A percentile compares a stretch with the other conserved stretches of the same genome.
Conservation (phyloP, 2,329 filamentous ascomycete species). For the Scytalidium lignicola region DNA sequence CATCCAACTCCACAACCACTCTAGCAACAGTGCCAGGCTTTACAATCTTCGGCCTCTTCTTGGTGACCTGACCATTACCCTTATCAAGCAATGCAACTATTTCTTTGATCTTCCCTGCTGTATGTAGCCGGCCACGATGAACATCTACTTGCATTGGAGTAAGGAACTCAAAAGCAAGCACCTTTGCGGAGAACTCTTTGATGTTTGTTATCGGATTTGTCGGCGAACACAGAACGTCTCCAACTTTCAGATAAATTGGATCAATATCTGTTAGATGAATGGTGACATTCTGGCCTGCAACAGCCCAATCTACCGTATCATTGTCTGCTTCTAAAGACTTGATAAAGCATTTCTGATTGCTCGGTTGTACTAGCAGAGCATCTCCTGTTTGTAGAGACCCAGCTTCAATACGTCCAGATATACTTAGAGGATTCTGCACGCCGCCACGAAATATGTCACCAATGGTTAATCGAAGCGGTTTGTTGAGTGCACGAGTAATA, state of each 20-base stretch:
- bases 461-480: slow-evolving; percentile 80
- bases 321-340: slow-evolving; percentile 76
- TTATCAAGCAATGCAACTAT: slow-evolving; percentile 76
- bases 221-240: slow-evolving; percentile 79
- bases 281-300: slow-evolving; percentile 83
- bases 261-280: slow-evolving; percentile 86
- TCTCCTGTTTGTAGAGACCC: slow-evolving; percentile 85
- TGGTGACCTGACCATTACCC: slow-evolving; percentile 64
- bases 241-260: slow-evolving; percentile 71
- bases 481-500: slow-evolving; percentile 63
- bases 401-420: slow-evolving; percentile 80
- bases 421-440: slow-evolving; percentile 73
- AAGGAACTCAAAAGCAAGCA: slow-evolving; percentile 83
- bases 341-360: slow-evolving; percentile 72
- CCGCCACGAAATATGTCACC: slow-evolving; percentile 80
- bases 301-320: slow-evolving; percentile 75
- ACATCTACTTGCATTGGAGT: slow-evolving; percentile 88
- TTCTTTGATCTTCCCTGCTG: slow-evolving; percentile 66
- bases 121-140: slow-evolving; percentile 78
- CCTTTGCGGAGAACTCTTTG: slow-evolving; percentile 73
- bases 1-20: slow-evolving; percentile 68
- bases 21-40: slow-evolving; percentile 74
- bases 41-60: slow-evolving; percentile 81
- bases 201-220: slow-evolving; percentile 63
- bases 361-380: slow-evolving; percentile 71